phyloP scores from a whole-genome alignment of 495 filamentous ascomycete species.

The Antarctomyces pellizariae region DNA sequence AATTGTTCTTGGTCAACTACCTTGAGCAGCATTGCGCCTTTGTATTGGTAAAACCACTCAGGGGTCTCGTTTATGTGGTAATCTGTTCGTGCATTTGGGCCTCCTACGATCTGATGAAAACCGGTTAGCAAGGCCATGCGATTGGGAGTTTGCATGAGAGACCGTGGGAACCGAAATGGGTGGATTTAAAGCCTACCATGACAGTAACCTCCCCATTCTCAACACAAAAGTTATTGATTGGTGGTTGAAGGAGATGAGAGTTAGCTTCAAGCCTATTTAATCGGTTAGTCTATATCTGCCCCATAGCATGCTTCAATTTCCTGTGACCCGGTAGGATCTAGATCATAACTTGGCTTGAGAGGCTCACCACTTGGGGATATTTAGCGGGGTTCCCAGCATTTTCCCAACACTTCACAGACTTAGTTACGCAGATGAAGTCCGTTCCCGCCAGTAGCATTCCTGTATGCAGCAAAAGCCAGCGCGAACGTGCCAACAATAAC shows the following conservation, averaged over 20 bases:
- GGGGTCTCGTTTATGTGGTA: slow-evolving; percentile 96
- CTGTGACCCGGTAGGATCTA: slow-evolving; percentile 1
- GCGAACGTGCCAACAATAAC: too few relatives aligned
- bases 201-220: slow-evolving; percentile 63
- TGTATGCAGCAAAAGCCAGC: too few relatives aligned
- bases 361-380: slow-evolving; percentile 65
- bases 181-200: too few relatives aligned
- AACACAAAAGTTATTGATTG: slow-evolving; percentile 93
- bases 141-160: too few relatives aligned
- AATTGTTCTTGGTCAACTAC: slow-evolving; percentile 51
- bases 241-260: slow-evolving; percentile 78
- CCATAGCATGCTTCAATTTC: not conserved
- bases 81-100: slow-evolving; percentile 87
- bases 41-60: slow-evolving; percentile 96
- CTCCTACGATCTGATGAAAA: slow-evolving; percentile 68
- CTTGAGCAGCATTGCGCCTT: slow-evolving; percentile 80
- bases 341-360: slow-evolving; percentile 1
- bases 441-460: too few relatives aligned
- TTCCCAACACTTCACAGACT: too few relatives aligned
- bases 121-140: too few relatives aligned
- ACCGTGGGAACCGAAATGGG: too few relatives aligned
- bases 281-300: slow-evolving; percentile 5
- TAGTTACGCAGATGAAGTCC: too few relatives aligned
- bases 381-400: slow-evolving; percentile 26
- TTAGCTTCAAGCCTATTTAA: slow-evolving; percentile 66